Evolutionary conservation across 1,139 yeast genomes (phyloP).

Genomic region (Zygosaccharomyces sapae): DNA sequence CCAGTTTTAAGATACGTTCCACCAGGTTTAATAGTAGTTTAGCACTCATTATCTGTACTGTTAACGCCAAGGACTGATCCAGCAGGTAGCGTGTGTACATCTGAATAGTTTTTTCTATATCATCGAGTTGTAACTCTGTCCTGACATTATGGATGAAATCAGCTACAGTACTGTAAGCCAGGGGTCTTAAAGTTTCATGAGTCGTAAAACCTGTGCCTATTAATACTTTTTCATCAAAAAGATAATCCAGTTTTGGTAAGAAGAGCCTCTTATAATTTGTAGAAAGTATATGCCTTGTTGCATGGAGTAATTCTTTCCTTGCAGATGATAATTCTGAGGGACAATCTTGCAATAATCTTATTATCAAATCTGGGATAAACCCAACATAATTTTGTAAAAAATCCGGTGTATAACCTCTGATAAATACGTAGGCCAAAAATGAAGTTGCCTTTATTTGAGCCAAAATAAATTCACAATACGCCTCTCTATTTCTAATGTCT

Average conservation of each 20-base stretch:
- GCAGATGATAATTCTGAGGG: conserved; percentile 95
- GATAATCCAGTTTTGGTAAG: conserved; percentile 75
- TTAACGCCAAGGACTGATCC: conserved; percentile 77
- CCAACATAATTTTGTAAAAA: conserved; percentile 60
- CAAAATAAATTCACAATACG: conserved; percentile 82
- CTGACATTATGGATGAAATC: conserved; percentile 93
- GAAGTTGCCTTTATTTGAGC: conserved; percentile 99
- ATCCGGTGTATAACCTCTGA: conserved; percentile 75
- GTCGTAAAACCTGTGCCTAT: conserved; percentile 93
- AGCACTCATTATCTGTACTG: conserved; percentile 97
- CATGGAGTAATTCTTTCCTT: conserved; percentile 86
- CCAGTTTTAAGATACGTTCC: conserved; percentile 80
- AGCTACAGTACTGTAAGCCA: conserved; percentile 94
- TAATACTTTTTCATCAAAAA: conserved; percentile 81
- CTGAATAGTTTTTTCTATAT: conserved; percentile 82
- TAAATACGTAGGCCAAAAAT: conserved; percentile 84
- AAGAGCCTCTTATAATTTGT: conserved; percentile 82
- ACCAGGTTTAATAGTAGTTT: conserved; percentile 81
- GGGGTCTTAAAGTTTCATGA: conserved; percentile 76
- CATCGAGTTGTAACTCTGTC: conserved; percentile 74
- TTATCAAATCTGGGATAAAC: conserved; percentile 79
- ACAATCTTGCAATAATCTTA: conserved; percentile 85
- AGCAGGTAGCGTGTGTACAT: conserved; percentile 79
- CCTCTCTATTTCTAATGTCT: conserved; percentile 68
- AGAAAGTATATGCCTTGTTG: conserved; percentile 87